phyloP scores from a whole-genome alignment of 345 rosid species.

The Cardamine chenopodiifolia region DNA sequence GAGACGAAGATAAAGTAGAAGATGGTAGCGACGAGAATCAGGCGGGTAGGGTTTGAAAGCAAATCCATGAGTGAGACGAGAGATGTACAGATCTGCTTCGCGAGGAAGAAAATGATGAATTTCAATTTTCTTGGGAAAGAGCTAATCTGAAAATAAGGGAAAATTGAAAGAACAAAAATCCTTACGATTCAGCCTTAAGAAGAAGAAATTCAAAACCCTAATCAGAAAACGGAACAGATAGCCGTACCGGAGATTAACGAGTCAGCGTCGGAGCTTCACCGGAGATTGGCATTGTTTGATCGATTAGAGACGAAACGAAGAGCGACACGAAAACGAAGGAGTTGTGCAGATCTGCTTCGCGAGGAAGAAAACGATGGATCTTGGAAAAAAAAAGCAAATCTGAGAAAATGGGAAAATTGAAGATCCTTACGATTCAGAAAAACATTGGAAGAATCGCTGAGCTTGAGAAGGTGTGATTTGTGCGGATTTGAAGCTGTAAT shows the following conservation, averaged over 20 bases:
- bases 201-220: slow-evolving; percentile 17
- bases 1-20: slow-evolving; percentile 42
- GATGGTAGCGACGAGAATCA: slow-evolving; percentile 40
- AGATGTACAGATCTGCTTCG: slow-evolving; percentile 22
- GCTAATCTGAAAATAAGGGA: slow-evolving; percentile 13
- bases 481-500: background rate
- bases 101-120: slow-evolving; percentile 14
- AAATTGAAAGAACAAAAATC: too few species aligned
- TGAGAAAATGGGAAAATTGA: background rate
- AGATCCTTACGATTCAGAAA: slow-evolving; percentile 5
- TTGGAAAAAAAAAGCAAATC: background rate
- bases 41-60: slow-evolving; percentile 42
- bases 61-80: slow-evolving; percentile 47
- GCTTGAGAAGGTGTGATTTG: background rate
- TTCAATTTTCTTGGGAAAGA: slow-evolving; percentile 15
- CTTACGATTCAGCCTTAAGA: too few species aligned
- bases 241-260: slow-evolving; percentile 10
- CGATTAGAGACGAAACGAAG: background rate
- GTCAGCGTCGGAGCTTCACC: background rate
- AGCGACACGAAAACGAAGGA: background rate
- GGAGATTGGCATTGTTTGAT: slow-evolving; percentile 33
- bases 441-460: background rate
- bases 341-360: background rate
- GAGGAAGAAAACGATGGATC: background rate
- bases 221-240: slow-evolving; percentile 8